Conservation (phyloP, 73 alveolate species). For the Tetrahymena borealis region DNA sequence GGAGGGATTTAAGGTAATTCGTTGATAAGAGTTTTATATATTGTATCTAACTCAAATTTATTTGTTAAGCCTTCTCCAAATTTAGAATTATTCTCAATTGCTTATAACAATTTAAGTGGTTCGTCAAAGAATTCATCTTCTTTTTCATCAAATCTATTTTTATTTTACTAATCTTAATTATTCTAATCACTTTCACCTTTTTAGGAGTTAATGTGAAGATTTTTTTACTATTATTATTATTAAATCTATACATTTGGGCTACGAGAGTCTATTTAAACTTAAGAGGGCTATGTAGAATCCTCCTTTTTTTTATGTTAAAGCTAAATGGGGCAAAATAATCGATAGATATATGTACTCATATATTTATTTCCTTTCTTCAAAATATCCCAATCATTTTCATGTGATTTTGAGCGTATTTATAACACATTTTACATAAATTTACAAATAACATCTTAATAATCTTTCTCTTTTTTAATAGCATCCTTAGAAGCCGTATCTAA, state of each 20-base stretch:
- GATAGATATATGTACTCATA: not conserved
- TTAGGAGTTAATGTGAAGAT: too few species aligned
- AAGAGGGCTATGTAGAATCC: not conserved
- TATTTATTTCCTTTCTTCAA: not conserved
- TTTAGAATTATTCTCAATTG: not conserved
- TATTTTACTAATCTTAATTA: not conserved
- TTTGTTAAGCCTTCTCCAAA: not conserved
- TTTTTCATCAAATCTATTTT: not conserved
- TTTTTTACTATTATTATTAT: too few species aligned
- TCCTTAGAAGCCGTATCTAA: not conserved
- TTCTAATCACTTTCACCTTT: not conserved
- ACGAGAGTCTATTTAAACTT: not conserved
- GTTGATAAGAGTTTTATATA: not conserved
- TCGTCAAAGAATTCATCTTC: not conserved
- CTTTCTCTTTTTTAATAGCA: not conserved
- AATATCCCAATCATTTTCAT: not conserved
- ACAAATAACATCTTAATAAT: not conserved
- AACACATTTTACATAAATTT: not conserved
- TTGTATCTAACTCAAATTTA: not conserved
- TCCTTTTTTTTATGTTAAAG: not conserved
- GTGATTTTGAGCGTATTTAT: not conserved
- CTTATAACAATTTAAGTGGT: not conserved
- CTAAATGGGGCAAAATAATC: not conserved
- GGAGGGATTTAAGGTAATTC: not conserved
- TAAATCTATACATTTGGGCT: too few species aligned